Percentiles rank a stretch among this genome's conserved stretches.
These are phyloP conservation scores for Lipomyces yarrowii DNA, from an alignment of 1,139 yeast species.

Conservation along the genomic window DNA sequence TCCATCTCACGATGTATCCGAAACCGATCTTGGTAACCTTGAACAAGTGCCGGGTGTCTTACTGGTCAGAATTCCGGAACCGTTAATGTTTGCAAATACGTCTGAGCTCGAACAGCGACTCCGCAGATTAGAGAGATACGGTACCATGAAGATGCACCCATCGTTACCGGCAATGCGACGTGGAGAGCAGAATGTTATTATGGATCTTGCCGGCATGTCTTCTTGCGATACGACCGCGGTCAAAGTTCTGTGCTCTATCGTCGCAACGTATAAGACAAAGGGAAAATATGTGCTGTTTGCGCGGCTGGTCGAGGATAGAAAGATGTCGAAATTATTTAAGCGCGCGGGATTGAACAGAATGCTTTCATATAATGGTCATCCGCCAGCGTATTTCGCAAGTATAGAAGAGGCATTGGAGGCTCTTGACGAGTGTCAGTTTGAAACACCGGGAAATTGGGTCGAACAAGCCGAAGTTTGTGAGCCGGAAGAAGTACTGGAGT, in stretches of 20 bases:
- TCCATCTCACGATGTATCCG: conserved; percentile 35
- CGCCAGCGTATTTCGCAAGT: conserved; percentile 40
- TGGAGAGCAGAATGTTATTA: conserved; percentile 64
- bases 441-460: conserved; percentile 24
- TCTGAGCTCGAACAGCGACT: conserved; percentile 78
- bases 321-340: conserved; percentile 46
- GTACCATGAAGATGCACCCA: conserved; percentile 84
- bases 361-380: conserved; percentile 35
- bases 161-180: conserved; percentile 65
- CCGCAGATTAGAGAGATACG: conserved; percentile 77
- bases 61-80: conserved; percentile 88
- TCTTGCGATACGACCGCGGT: conserved; percentile 86
- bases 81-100: conserved; percentile 87
- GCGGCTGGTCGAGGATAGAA: conserved; percentile 55
- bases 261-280: conserved; percentile 56
- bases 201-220: conserved; percentile 87
- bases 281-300: conserved; percentile 66
- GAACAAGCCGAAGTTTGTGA: conserved; percentile 17
- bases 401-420: conserved; percentile 44
- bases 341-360: conserved; percentile 43
- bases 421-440: conserved; percentile 30
- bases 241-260: conserved; percentile 65
- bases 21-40: conserved; percentile 40
- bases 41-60: conserved; percentile 86
- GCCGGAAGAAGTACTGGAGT: not conserved